phyloP scores from a whole-genome alignment of 2,329 filamentous ascomycete species.

The Xylariales sp. region DNA sequence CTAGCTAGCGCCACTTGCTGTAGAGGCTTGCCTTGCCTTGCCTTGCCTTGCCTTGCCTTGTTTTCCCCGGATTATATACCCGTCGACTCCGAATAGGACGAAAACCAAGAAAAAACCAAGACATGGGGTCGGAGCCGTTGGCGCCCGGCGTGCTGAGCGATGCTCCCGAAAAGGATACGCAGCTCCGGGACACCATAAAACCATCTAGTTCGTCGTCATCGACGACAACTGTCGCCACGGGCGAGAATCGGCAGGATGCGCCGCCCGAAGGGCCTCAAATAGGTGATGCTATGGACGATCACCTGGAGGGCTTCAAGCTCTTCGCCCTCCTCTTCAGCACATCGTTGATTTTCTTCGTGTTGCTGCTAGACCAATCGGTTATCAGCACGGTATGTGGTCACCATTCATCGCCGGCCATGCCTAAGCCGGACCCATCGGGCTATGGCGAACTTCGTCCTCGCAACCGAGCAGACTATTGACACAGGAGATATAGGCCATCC shows the following conservation, averaged over 20 bases:
- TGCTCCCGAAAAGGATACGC: background rate
- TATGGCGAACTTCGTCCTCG: background rate
- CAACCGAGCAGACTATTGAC: constrained; percentile 15
- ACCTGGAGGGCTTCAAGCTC: constrained; percentile 46
- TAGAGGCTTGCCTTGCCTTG: too few species aligned
- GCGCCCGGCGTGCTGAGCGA: constrained; percentile 18
- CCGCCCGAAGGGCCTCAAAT: constrained; percentile 31
- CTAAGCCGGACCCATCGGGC: background rate
- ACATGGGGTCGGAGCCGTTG: constrained; percentile 3
- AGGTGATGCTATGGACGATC: constrained; percentile 41
- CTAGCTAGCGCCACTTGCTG: too few species aligned
- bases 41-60: too few species aligned
- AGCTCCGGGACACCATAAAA: background rate
- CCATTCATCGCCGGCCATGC: background rate
- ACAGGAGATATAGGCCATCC: constrained; percentile 53
- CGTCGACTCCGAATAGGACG: background rate
- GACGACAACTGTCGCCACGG: constrained; percentile 16
- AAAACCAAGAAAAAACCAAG: background rate
- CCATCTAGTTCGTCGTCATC: constrained; percentile 17
- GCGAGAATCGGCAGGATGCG: constrained; percentile 16
- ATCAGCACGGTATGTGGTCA: constrained; percentile 58
- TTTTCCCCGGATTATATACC: background rate
- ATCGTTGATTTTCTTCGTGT: constrained; percentile 54
- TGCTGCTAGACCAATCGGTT: constrained; percentile 65
- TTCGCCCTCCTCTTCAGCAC: constrained; percentile 49